Evolutionary conservation across 768 basidiomycete species (phyloP), one percentile per base, ranked within the genome.

Genomic region (Dendrothele bispora): DNA sequence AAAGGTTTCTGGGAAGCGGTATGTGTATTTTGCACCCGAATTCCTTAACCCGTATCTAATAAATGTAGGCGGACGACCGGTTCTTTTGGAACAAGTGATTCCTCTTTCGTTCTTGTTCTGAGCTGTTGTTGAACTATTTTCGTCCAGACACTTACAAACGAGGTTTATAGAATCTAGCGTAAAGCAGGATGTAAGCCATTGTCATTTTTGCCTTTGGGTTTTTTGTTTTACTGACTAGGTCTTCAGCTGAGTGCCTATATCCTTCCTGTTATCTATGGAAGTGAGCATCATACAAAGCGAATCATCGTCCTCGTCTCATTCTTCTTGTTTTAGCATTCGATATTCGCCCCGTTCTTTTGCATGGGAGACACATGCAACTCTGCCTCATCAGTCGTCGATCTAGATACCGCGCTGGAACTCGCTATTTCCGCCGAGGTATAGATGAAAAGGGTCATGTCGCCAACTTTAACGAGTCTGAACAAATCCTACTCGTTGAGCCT

Each of bases 381-480:
- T 84, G 82, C 57, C 83, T 99, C 58, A 88, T 98, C 56, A 94
- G 94, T 55, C 86, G 97, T 24, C 88, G 95, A 43, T 95, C 92
- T 10, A 88, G 97, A 18, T 89, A 87, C 70, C 84, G 95, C 49
- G 92, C 97, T 24, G 97, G 97, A 5, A 98, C 97, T 12, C 90
- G 97, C 41, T 98, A 95, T 76, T 97, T 98, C 71, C 82, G 92
- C 17, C 85, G 97, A 39, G 97, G 97, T 4, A 78, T 99, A 55
- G 94, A 98, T 64, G 72, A 81, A 17, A 74, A 88, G 7, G 97
- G 95, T 2, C 82, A 98, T 62, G 90, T 91, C 34, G 92, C 94
- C 48, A 99, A 99, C 67, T 98, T 92, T 70, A 97, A 98, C 63
- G 97, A 99, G 67, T 95, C 97, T 5, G 97, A 99, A 62, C 97